These are phyloP conservation scores for Schizochytrium sp. DNA, from an alignment of 108 stramenopile species.

Conservation along the genomic window DNA sequence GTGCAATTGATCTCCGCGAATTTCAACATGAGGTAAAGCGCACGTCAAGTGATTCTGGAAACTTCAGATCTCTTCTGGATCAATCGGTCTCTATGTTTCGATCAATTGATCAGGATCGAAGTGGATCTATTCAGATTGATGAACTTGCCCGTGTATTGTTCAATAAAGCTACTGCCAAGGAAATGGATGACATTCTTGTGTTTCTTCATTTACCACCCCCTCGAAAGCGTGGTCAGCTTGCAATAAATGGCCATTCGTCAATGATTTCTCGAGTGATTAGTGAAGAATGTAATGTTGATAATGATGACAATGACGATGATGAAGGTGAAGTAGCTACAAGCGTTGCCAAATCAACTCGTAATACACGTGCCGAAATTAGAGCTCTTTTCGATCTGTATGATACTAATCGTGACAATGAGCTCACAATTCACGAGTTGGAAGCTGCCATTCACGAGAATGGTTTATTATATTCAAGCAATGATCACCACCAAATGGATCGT, in stretches of 20 bases:
- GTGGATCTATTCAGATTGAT: slow-evolving; percentile 18
- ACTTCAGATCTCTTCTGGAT: slow-evolving; percentile 55
- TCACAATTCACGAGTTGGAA: slow-evolving; percentile 10
- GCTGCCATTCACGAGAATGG: slow-evolving; percentile 49
- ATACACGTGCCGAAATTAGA: slow-evolving; percentile 17
- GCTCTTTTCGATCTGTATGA: slow-evolving; percentile 51
- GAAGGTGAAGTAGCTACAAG: background rate
- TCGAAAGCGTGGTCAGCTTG: background rate
- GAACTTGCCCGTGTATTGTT: slow-evolving; percentile 40
- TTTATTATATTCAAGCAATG: background rate
- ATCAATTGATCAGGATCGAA: slow-evolving; percentile 20
- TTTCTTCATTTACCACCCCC: slow-evolving; percentile 39
- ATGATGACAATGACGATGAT: background rate
- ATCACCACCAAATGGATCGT: slow-evolving; percentile 23
- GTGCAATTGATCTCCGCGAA: slow-evolving; percentile 42
- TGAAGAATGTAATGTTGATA: background rate
- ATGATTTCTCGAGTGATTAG: too few species aligned
- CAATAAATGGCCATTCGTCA: background rate
- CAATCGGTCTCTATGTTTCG: slow-evolving; percentile 43
- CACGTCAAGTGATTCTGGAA: slow-evolving; percentile 33
- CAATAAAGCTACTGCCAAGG: slow-evolving; percentile 46
- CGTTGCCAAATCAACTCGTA: slow-evolving; percentile 13
- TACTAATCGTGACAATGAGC: slow-evolving; percentile 24
- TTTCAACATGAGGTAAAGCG: slow-evolving; percentile 47
- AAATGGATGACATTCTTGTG: slow-evolving; percentile 51